Evolutionary conservation across 768 basidiomycete genomes (phyloP).

Genomic region (Lactifluus pinguis): DNA sequence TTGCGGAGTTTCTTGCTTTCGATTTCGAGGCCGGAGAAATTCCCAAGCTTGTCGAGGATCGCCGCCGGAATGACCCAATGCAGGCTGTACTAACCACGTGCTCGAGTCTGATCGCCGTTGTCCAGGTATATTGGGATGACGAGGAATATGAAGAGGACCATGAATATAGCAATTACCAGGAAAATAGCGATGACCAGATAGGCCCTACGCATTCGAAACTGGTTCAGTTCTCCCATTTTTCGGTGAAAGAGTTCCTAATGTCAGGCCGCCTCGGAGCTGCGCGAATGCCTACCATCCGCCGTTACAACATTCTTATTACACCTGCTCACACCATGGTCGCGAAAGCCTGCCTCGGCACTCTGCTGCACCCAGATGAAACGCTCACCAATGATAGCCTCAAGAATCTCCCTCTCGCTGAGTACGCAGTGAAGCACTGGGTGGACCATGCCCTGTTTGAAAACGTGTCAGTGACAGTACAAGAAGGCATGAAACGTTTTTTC

Average conservation of each 20-base stretch:
- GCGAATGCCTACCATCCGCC: not conserved
- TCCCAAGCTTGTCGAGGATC: not conserved
- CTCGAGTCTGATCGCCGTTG: too few species aligned
- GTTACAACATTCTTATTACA: not conserved
- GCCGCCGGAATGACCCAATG: not conserved
- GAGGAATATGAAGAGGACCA: too few species aligned
- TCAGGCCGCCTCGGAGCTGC: not conserved
- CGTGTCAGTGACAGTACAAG: not conserved
- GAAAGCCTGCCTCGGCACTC: not conserved
- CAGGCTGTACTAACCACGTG: not conserved
- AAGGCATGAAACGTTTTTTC: not conserved
- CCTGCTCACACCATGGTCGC: not conserved
- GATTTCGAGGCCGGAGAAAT: not conserved
- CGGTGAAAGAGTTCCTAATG: constrained; percentile 3
- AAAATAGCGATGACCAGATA: too few species aligned
- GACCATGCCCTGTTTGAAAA: not conserved
- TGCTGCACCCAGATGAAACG: not conserved
- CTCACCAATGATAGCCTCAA: not conserved
- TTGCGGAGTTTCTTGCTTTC: constrained; percentile 1
- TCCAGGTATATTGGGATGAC: not conserved
- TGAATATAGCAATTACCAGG: too few species aligned
- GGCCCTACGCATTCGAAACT: not conserved
- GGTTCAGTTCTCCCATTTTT: constrained; percentile 9
- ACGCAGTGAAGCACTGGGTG: not conserved
- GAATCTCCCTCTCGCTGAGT: not conserved